Evolutionary conservation across 2,329 filamentous ascomycete genomes (phyloP).

Genomic region (Aspergillus ustus): DNA sequence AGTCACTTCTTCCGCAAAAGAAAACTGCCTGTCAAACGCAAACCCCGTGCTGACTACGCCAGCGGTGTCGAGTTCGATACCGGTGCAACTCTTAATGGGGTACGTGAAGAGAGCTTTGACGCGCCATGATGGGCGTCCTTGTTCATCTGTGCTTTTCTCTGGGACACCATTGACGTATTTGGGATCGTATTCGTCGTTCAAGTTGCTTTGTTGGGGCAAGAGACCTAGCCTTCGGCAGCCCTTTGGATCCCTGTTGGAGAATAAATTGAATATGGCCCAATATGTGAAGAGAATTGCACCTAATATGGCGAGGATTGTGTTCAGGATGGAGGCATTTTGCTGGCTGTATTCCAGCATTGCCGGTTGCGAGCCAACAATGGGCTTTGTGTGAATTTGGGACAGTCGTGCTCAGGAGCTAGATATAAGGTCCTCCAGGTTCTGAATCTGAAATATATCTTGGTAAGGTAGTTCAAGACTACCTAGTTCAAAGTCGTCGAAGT

Average conservation of each 20-base stretch:
- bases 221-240: constrained; percentile 61
- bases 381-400: not conserved
- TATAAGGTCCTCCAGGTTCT: not conserved
- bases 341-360: not conserved
- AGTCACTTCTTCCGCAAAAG: constrained; percentile 68
- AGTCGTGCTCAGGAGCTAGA: not conserved
- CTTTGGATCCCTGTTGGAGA: constrained; percentile 32
- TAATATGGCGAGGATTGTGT: not conserved
- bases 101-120: constrained; percentile 78
- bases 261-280: not conserved
- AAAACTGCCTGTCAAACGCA: constrained; percentile 80
- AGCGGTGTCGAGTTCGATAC: constrained; percentile 71
- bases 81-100: constrained; percentile 80
- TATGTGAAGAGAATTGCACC: not conserved
- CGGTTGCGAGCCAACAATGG: not conserved
- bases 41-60: constrained; percentile 71
- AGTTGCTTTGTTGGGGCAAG: constrained; percentile 52
- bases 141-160: constrained; percentile 34
- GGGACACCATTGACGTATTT: constrained; percentile 51
- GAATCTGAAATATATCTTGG: not conserved
- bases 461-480: not conserved
- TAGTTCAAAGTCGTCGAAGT: not conserved
- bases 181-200: constrained; percentile 60
- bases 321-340: constrained; percentile 11
- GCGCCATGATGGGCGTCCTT: constrained; percentile 46